These are phyloP conservation scores for Asterophora parasitica DNA, from an alignment of 768 basidiomycete species.

Conservation along the genomic window DNA sequence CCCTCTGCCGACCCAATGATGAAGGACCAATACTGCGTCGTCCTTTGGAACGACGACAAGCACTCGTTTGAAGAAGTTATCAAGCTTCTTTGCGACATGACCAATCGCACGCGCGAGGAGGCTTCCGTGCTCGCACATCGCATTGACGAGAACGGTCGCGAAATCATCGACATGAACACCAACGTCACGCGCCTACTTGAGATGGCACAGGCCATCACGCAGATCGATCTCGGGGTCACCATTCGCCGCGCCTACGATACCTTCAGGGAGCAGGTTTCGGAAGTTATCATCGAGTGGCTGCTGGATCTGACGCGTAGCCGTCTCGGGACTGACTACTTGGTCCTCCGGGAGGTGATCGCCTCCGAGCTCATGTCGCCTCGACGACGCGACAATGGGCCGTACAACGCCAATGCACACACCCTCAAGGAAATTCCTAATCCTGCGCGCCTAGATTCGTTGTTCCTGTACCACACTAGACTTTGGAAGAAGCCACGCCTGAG, in stretches of 20 bases:
- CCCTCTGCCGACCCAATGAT: conserved; percentile 74
- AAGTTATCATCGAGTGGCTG: conserved; percentile 83
- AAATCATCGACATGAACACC: conserved; percentile 73
- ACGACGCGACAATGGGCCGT: conserved; percentile 44
- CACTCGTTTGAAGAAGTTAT: conserved; percentile 90
- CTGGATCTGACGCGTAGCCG: conserved; percentile 73
- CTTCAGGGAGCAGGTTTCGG: conserved; percentile 81
- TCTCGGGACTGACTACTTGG: conserved; percentile 58
- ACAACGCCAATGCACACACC: conserved; percentile 34
- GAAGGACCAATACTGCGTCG: conserved; percentile 74
- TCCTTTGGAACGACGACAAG: conserved; percentile 97
- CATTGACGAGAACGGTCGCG: conserved; percentile 78
- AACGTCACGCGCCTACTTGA: conserved; percentile 56
- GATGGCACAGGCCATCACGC: conserved; percentile 70
- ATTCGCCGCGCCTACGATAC: conserved; percentile 84
- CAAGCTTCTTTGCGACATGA: conserved; percentile 59
- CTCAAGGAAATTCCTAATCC: conserved; percentile 46
- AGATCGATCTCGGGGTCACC: conserved; percentile 90
- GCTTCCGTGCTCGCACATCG: conserved; percentile 50
- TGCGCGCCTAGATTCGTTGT: conserved; percentile 67
- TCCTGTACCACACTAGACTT: conserved; percentile 76
- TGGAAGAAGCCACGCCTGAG: conserved; percentile 84
- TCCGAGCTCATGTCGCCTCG: conserved; percentile 63
- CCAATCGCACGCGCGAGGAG: conserved; percentile 48
- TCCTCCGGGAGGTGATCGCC: conserved; percentile 70